Conservation (phyloP, 2,329 filamentous ascomycete species). For the Metarhizium anisopliae region DNA sequence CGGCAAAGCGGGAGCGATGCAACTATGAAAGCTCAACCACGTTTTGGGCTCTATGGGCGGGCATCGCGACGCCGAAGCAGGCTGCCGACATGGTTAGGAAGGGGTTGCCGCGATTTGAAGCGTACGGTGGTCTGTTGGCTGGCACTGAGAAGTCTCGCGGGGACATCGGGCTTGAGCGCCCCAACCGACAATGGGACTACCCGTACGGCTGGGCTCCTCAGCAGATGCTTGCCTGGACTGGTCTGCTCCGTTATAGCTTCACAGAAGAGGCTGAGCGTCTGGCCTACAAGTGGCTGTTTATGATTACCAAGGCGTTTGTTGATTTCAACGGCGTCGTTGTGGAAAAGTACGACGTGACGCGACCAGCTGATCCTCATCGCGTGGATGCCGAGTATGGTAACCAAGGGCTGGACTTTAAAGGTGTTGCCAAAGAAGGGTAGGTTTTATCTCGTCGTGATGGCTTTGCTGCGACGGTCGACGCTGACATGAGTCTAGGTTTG, state of each 20-base stretch:
- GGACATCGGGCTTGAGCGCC: constrained; percentile 65
- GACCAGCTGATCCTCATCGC: constrained; percentile 80
- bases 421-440: constrained; percentile 91
- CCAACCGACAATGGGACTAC: constrained; percentile 97
- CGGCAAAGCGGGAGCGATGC: constrained; percentile 67
- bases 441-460: constrained; percentile 25
- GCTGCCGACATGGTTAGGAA: constrained; percentile 74
- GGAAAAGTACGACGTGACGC: constrained; percentile 96
- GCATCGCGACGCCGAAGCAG: constrained; percentile 75
- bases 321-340: constrained; percentile 98
- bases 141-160: constrained; percentile 88
- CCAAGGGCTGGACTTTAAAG: constrained; percentile 90
- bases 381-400: constrained; percentile 98
- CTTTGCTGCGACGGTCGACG: background rate
- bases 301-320: constrained; percentile 97
- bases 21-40: constrained; percentile 88
- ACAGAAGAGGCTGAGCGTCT: constrained; percentile 80
- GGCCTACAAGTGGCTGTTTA: constrained; percentile 94
- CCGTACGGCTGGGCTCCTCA: constrained; percentile 98
- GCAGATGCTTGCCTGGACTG: constrained; percentile 96
- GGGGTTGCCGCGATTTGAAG: constrained; percentile 81
- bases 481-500: constrained; percentile 56
- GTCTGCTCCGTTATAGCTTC: constrained; percentile 84
- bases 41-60: constrained; percentile 97
- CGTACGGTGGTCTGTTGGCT: constrained; percentile 76